phyloP scores from a whole-genome alignment of 2,329 filamentous ascomycete genomes.

The Penicillium sp. region DNA sequence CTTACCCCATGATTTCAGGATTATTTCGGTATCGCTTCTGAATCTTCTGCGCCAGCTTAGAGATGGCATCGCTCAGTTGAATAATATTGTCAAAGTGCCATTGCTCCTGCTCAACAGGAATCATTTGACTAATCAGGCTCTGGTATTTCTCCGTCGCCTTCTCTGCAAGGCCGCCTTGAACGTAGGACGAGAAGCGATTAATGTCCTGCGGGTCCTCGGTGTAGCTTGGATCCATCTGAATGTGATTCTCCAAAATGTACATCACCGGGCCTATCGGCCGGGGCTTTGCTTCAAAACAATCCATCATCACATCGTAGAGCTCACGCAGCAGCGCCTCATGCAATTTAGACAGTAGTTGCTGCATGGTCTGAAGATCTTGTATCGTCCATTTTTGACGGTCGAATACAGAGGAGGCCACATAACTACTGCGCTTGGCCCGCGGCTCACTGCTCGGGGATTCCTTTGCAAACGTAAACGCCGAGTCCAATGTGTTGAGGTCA shows the following conservation, averaged over 20 bases:
- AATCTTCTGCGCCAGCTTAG: constrained; percentile 79
- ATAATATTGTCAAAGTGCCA: constrained; percentile 93
- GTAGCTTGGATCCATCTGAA: constrained; percentile 73
- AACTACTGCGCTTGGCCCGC: constrained; percentile 47
- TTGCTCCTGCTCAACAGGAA: constrained; percentile 71
- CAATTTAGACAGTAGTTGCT: constrained; percentile 65
- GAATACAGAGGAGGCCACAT: constrained; percentile 45
- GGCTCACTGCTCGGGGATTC: constrained; percentile 61
- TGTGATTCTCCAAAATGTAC: constrained; percentile 73
- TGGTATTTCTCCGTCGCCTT: constrained; percentile 76
- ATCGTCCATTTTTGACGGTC: constrained; percentile 63
- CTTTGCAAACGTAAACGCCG: constrained; percentile 76
- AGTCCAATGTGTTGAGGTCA: constrained; percentile 72
- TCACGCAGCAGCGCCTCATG: constrained; percentile 81
- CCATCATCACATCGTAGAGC: constrained; percentile 78
- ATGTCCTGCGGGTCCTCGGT: constrained; percentile 63
- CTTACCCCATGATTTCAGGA: constrained; percentile 73
- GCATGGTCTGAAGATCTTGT: constrained; percentile 64
- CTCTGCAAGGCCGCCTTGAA: constrained; percentile 65
- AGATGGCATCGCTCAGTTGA: constrained; percentile 76
- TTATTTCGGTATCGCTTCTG: constrained; percentile 87
- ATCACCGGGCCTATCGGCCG: constrained; percentile 74
- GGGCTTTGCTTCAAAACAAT: constrained; percentile 83
- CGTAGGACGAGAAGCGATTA: constrained; percentile 63
- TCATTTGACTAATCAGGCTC: constrained; percentile 68